Conservation (phyloP, 192 early-diverging fungal genomes). For the Ambispora gerdemannii region DNA sequence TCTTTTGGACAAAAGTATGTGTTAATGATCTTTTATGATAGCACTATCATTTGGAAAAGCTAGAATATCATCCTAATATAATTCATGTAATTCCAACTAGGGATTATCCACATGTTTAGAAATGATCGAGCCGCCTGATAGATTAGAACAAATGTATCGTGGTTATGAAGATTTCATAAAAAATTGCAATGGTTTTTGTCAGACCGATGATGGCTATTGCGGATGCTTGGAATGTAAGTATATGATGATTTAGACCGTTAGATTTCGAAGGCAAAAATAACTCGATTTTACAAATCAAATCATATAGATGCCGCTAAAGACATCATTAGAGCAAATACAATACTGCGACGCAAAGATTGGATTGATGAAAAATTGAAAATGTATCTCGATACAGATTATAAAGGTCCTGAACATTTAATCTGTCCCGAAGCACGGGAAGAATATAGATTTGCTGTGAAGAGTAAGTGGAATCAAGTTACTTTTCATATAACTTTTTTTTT, state of each 20-base stretch:
- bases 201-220: slow-evolving; percentile 29
- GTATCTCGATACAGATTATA: slow-evolving; percentile 1
- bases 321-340: slow-evolving; percentile 24
- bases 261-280: slow-evolving; percentile 16
- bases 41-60: no score
- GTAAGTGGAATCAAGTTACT: slow-evolving; percentile 9
- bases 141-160: slow-evolving; percentile 28
- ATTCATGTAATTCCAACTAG: not conserved
- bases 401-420: slow-evolving; percentile 21
- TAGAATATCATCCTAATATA: not conserved
- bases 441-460: slow-evolving; percentile 23
- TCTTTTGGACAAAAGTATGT: slow-evolving; percentile 24
- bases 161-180: slow-evolving; percentile 33
- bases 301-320: slow-evolving; percentile 25
- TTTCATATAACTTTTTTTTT: not conserved
- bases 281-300: not conserved
- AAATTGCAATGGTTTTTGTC: slow-evolving; percentile 30
- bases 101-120: slow-evolving; percentile 16
- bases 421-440: slow-evolving; percentile 27
- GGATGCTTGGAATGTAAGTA: slow-evolving; percentile 30
- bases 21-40: not conserved
- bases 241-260: not conserved
- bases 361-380: slow-evolving; percentile 15
- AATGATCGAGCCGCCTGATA: slow-evolving; percentile 16
- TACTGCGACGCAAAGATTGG: slow-evolving; percentile 24